Base-by-base conservation (phyloP, 352 stramenopile genomes). In the Phytophthora sojae region DNA sequence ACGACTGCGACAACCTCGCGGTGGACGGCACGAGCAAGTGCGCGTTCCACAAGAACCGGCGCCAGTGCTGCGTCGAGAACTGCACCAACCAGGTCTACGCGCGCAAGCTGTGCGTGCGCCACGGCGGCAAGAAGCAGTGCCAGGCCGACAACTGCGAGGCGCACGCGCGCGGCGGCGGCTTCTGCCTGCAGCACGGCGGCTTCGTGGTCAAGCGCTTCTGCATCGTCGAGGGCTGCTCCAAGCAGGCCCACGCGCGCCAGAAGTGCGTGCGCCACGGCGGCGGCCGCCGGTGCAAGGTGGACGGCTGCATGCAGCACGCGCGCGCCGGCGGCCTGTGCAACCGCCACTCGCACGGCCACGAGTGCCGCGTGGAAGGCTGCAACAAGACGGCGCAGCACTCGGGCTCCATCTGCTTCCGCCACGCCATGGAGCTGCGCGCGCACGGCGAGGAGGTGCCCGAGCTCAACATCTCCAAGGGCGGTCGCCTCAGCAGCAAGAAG, bases 11-110 rank as follows among this genome's bases (percentile, higher is more conserved):
- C 63, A 93, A 92, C 73, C 68, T 86, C 25, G 81, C 82, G 3
- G 79, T 91, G 49, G 81, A 91, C 61, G 87, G 85, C 72, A 92
- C 85, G 8, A 79, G 75, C 81, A 93, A 93, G 69, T 95, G 87
- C 72, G 76, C 85, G 29, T 93, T 93, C 70, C 87, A 95, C 76
- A 93, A 93, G 75, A 95, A 95, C 67, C 83, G 87, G 55, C 82
- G 85, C 32, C 83, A 93, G 61, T 95, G 87, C 73, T 91, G 82
- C 73, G 83, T 92, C 19, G 80, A 84, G 32, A 92, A 91, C 73
- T 95, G 87, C 74, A 93, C 83, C 11, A 95, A 95, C 75, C 87
- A 95, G 71, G 87, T 95, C 19, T 93, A 93, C 67, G 87, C 87
- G 59, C 87, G 87, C 42, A 92, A 93, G 68, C 69, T 95, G 39